phyloP scores from a whole-genome alignment of 495 filamentous ascomycete genomes.

The Cercophora newfieldiana region DNA sequence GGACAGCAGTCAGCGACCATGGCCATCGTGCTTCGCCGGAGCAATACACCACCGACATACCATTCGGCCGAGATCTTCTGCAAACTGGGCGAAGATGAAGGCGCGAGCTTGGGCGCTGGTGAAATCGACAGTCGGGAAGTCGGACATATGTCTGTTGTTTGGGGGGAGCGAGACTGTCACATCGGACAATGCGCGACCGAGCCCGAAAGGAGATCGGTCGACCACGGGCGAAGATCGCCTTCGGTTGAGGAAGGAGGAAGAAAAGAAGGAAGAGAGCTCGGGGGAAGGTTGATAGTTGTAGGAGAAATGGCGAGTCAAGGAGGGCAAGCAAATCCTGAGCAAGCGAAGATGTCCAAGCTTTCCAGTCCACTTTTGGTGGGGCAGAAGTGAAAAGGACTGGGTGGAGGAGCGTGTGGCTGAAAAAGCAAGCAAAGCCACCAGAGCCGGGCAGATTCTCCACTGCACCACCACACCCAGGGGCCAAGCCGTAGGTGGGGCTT shows the following conservation, averaged over 20 bases:
- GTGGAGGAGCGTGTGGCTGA: no score
- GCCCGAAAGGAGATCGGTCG: neutral
- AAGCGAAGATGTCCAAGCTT: conserved; percentile 21
- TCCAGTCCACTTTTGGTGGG: conserved; percentile 16
- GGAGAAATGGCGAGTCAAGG: neutral
- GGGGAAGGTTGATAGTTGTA: neutral
- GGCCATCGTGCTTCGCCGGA: neutral
- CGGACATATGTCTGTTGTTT: conserved; percentile 31
- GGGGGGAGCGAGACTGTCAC: conserved; percentile 21
- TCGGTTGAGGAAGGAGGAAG: conserved; percentile 14
- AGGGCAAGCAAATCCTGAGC: conserved; percentile 12
- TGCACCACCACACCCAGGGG: no score
- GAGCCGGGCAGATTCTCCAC: no score
- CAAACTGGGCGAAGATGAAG: conserved; percentile 26
- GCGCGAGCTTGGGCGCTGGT: conserved; percentile 24
- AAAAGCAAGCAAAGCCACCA: no score
- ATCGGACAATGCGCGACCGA: conserved; percentile 19
- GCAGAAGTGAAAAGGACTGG: neutral
- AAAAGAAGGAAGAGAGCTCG: neutral
- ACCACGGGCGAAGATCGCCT: conserved; percentile 9
- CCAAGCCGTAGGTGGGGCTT: neutral
- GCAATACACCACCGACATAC: conserved; percentile 20
- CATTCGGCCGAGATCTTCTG: conserved; percentile 29
- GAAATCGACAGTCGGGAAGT: conserved; percentile 17
- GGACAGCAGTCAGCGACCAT: conserved; percentile 17